phyloP scores from a whole-genome alignment of 495 filamentous ascomycete species.

The Tuber umbilicatum region DNA sequence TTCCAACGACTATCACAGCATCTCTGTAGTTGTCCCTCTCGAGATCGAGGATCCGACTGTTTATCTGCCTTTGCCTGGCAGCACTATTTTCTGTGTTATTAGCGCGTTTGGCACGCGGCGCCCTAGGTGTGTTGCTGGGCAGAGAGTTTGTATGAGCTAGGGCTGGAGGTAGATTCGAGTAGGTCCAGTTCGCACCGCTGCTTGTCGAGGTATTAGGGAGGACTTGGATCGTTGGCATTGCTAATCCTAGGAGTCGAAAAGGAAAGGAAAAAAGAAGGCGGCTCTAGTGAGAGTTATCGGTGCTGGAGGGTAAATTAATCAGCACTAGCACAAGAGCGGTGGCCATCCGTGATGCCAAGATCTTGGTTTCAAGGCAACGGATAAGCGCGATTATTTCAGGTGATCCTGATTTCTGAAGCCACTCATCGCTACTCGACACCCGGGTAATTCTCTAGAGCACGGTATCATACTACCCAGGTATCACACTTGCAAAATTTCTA shows the following conservation, averaged over 20 bases:
- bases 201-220: constrained; percentile 17
- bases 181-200: constrained; percentile 33
- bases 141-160: constrained; percentile 42
- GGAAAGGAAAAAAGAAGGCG: not conserved
- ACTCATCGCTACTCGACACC: not conserved
- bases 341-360: not conserved
- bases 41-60: constrained; percentile 39
- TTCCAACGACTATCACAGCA: constrained; percentile 6
- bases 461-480: not conserved
- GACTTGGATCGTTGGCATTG: constrained; percentile 43
- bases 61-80: constrained; percentile 37
- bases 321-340: not conserved
- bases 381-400: not conserved
- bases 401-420: not conserved
- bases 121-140: constrained; percentile 43
- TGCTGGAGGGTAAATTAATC: no score
- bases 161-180: constrained; percentile 41
- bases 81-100: constrained; percentile 37
- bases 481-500: not conserved
- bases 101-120: constrained; percentile 36
- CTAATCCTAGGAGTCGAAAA: not conserved
- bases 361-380: not conserved
- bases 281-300: not conserved
- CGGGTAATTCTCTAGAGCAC: not conserved
- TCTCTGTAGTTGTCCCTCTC: constrained; percentile 41